Conservation (phyloP, 1,284 basidiomycete species). For the Cryptococcus maquisensis region DNA sequence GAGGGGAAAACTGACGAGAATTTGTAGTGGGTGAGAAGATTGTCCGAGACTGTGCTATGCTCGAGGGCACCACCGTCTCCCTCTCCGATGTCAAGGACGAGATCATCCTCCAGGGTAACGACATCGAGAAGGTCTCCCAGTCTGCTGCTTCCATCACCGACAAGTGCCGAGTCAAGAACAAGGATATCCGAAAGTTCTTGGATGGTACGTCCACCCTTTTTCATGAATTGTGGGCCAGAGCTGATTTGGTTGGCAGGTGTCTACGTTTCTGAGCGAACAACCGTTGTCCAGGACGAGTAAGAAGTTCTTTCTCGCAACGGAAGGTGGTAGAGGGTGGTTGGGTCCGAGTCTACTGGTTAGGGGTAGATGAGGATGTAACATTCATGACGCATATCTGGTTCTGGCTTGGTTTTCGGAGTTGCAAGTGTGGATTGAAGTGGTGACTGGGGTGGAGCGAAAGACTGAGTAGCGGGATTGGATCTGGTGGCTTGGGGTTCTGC, state of each 20-base stretch:
- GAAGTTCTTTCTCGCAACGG: too few relatives aligned
- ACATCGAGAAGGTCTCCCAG: conserved; percentile 92
- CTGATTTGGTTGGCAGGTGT: conserved; percentile 52
- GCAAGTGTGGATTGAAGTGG: too few relatives aligned
- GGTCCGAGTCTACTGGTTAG: too few relatives aligned
- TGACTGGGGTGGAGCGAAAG: too few relatives aligned
- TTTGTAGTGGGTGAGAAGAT: conserved; percentile 58
- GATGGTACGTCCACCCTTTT: conserved; percentile 50
- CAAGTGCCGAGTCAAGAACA: conserved; percentile 90
- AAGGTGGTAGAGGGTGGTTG: too few relatives aligned
- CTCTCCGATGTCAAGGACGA: conserved; percentile 98
- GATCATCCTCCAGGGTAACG: conserved; percentile 86
- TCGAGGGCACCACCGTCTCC: conserved; percentile 77
- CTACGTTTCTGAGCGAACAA: conserved; percentile 55
- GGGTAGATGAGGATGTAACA: neutral
- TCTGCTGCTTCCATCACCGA: conserved; percentile 95
- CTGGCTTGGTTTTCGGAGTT: neutral
- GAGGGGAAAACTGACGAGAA: neutral
- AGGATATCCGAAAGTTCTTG: conserved; percentile 84
- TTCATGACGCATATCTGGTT: neutral
- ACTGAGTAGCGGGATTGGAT: too few relatives aligned
- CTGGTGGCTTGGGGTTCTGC: too few relatives aligned
- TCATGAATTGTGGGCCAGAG: neutral
- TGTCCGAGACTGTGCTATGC: conserved; percentile 88
- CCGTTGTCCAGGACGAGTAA: conserved; percentile 33